These are phyloP conservation scores for Venturiaceae sp. DNA, from an alignment of 2,329 filamentous ascomycete species.

Conservation along the genomic window DNA sequence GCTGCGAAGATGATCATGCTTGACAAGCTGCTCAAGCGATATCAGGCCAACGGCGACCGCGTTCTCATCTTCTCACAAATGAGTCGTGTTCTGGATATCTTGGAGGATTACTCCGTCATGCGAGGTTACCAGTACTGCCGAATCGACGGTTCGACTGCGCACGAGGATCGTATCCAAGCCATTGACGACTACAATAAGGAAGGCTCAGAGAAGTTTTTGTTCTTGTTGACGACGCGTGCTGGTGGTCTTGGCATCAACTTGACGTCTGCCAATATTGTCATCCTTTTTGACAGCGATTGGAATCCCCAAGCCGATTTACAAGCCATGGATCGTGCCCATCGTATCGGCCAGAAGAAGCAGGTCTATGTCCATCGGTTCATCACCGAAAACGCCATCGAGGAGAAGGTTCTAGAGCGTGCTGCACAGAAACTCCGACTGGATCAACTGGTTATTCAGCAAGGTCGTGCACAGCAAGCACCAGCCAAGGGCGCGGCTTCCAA, in stretches of 20 bases:
- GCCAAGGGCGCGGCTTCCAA: constrained; percentile 90
- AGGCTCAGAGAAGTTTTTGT: constrained; percentile 91
- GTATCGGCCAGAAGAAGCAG: constrained; percentile 97
- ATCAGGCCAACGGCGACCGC: constrained; percentile 79
- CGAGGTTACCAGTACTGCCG: constrained; percentile 91
- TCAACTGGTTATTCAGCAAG: constrained; percentile 96
- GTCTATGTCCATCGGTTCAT: constrained; percentile 95
- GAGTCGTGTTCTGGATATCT: constrained; percentile 91
- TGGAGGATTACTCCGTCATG: constrained; percentile 98
- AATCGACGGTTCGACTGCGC: constrained; percentile 92
- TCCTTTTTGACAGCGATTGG: constrained; percentile 97
- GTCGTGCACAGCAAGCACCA: constrained; percentile 72
- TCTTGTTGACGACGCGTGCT: constrained; percentile 87
- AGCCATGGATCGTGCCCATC: constrained; percentile 97
- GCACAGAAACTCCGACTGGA: constrained; percentile 95
- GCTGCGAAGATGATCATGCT: constrained; percentile 96
- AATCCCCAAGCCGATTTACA: constrained; percentile 97
- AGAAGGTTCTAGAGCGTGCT: constrained; percentile 93
- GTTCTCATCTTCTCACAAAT: constrained; percentile 99
- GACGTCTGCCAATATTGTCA: constrained; percentile 88
- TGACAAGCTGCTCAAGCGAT: constrained; percentile 76
- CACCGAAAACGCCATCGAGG: constrained; percentile 95
- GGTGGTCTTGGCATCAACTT: constrained; percentile 96
- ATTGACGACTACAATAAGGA: constrained; percentile 99
- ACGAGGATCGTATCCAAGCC: constrained; percentile 93